Evolutionary conservation across 2,329 filamentous ascomycete genomes (phyloP), one percentile per base, ranked within the genome.

Genomic region (Botryotinia convoluta): DNA sequence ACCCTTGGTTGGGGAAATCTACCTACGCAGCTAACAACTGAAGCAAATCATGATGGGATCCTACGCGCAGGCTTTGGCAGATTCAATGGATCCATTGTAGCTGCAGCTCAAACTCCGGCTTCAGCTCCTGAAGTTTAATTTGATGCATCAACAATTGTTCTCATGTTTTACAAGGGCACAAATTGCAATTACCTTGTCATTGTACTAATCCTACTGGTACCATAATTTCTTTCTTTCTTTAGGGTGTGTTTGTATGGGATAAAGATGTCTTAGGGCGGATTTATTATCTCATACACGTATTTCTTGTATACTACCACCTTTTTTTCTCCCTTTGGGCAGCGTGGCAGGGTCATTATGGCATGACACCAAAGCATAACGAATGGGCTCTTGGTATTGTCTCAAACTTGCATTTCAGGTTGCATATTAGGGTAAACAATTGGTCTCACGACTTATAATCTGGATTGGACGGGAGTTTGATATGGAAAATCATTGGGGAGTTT

Each of bases 51-150:
- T 45, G 80, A 81, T 75, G 80, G 80, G 26, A 68, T 78, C 22
- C 8, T 29, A 14, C 71, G 73, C 44, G 68, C 79, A n/a, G 79
- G 79, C 42, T 32, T 72, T 16, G 79, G 79, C 29, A 67, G 80
- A 44, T 80, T 81, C 59, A 69, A 73, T 68, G 80, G 80, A 14
- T 48, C 74, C n/a, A 78, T 81, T 60, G 75, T 79, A 61, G 73
- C 71, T 60, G 26, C 60, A 39, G 32, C 69, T n/a, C 22, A 10
- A 39, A 18, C 32, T 29, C 6, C 51, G 3, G 70, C 69, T 57
- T 22, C 63, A 39, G 32, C 69, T 63, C 18, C 32, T 29, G 51
- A 60, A 6, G 29, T 35, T 42, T 51, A 32, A 42, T 42, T 22
- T 26, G 35, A 32, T 20, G 9, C 45, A 57, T 57, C n/a, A 32